phyloP scores from a whole-genome alignment of 1,284 basidiomycete genomes.

The Austroboletus olivaceoglutinosus region DNA sequence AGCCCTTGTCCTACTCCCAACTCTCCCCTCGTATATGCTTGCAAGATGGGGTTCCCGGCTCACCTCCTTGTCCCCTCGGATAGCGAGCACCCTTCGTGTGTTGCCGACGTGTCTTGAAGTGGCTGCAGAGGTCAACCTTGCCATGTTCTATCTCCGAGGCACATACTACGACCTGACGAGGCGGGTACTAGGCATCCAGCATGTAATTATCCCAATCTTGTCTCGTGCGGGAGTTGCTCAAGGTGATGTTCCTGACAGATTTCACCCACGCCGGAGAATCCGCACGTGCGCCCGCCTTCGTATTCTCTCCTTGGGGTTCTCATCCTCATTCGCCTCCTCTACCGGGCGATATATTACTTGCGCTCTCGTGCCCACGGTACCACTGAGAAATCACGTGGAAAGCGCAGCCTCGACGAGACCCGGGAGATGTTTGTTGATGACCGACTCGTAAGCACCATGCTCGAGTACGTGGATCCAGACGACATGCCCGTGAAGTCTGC shows the following conservation, averaged over 20 bases:
- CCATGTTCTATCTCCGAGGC: conserved; percentile 78
- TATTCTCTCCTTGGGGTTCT: conserved; percentile 84
- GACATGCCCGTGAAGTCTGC: conserved; percentile 52
- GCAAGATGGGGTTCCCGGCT: conserved; percentile 47
- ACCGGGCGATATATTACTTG: conserved; percentile 54
- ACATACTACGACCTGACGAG: conserved; percentile 75
- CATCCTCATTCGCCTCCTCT: conserved; percentile 65
- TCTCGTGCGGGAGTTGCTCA: background rate
- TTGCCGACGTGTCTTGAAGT: conserved; percentile 53
- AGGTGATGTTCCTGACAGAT: conserved; percentile 46
- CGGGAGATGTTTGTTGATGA: conserved; percentile 64
- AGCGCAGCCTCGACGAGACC: conserved; percentile 32
- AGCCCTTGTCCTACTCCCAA: conserved; percentile 63
- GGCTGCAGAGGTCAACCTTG: conserved; percentile 72
- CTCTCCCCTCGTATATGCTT: conserved; percentile 60
- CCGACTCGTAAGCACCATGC: conserved; percentile 56
- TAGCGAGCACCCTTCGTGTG: conserved; percentile 41
- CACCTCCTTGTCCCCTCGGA: conserved; percentile 32
- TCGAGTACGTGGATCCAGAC: conserved; percentile 54
- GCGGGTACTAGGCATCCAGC: conserved; percentile 68
- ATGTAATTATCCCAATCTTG: conserved; percentile 49
- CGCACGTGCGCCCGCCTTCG: conserved; percentile 72
- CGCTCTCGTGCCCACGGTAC: conserved; percentile 29
- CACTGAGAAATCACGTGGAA: conserved; percentile 32
- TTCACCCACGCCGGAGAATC: conserved; percentile 67